Evolutionary conservation across 192 early-diverging fungal genomes (phyloP), one percentile per base, ranked within the genome.

Genomic region (Lobosporangium transversale): DNA sequence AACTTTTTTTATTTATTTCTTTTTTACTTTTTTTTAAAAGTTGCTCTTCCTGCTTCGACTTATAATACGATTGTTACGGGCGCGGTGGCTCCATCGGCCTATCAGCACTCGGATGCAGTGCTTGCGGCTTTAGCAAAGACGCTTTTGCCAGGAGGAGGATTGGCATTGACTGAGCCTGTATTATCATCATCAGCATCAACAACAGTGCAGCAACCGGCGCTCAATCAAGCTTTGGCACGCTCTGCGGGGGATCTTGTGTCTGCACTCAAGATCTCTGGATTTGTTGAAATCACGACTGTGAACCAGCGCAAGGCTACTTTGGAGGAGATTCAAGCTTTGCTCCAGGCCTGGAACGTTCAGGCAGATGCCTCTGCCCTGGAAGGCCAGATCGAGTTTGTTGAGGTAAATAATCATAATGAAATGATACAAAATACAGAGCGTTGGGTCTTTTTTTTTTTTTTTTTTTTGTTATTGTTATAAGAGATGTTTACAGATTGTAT

Each of bases 241-340:
- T 82, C 29, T 60, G 71, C 45, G 10, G 44, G 58, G 10, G 86
- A 87, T 42, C 79, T 97, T 9, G 66, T 87, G 3, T 89, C 91
- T 6, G 88, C 86, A 54, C 79, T 96, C 42, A 90, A 89, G 68
- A 87, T 97, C 66, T 88, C 93, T 48, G 97, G 97, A 11, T 96
- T 96, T 73, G 86, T 96, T 24, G 90, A 94, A 60, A 64, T 86
- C 10, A 62, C 79, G 26, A 60, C 89, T 24, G 75, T 62, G 8
- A 32, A 51, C 8, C 44, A 67, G 15, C 58, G 66, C 11, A 52
- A 79, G 31, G 83, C 91, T 0, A 58, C 85, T 0, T 84, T 84
- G 8, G 64, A 79, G 27, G 74, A 69, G 54, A 76, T 91, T 8
- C 50, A 52, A 14, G 65, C 50, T 47, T 80, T 86, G 27, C 83